Percentiles rank a stretch among this genome's conserved stretches.
Evolutionary conservation across 176 grass and related monocot genomes (phyloP).

Genomic region (Saccharum spontaneum): DNA sequence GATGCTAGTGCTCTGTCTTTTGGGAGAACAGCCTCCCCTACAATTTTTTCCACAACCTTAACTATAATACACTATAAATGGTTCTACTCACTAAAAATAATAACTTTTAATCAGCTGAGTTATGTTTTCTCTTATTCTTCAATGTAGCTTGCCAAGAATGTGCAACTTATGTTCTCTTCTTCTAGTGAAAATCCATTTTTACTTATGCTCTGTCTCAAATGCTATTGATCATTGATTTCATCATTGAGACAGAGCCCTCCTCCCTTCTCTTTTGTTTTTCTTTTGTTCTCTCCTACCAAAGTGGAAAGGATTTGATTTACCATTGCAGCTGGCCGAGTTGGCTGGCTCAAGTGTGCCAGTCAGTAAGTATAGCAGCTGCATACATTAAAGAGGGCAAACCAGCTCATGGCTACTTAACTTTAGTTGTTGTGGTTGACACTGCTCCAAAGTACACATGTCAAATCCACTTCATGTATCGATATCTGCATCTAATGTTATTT

Average conservation of each 20-base stretch:
- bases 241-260: no score
- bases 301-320: not conserved
- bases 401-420: conserved; percentile 54
- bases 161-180: not conserved
- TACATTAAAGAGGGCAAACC: conserved; percentile 53
- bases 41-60: not conserved
- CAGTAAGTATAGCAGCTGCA: conserved; percentile 31
- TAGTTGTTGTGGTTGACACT: conserved; percentile 49
- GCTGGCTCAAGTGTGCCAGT: no score
- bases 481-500: not conserved
- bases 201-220: not conserved
- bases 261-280: not conserved
- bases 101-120: not conserved
- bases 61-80: not conserved
- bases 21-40: not conserved
- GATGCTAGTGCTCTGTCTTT: not conserved
- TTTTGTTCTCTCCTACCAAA: not conserved
- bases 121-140: not conserved
- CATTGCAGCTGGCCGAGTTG: conserved; percentile 67
- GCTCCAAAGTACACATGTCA: conserved; percentile 27
- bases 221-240: not conserved
- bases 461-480: not conserved
- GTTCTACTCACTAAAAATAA: not conserved
- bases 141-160: not conserved
- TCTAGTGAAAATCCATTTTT: not conserved